phyloP scores from a whole-genome alignment of 108 stramenopile species.

The Cylindrotheca fusiformis region DNA sequence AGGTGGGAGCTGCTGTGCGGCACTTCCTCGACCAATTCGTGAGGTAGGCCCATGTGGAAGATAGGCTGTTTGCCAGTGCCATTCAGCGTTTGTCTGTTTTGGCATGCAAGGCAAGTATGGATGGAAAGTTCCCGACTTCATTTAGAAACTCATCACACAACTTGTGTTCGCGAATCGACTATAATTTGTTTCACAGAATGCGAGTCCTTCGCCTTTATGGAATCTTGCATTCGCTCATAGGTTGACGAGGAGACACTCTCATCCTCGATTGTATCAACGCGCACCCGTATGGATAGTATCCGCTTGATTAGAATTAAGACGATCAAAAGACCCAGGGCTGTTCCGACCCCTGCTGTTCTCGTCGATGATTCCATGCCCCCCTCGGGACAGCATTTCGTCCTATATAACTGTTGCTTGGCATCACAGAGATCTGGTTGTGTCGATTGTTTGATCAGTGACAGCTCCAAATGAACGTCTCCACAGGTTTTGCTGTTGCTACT shows the following conservation, averaged over 20 bases:
- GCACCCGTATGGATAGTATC: background rate
- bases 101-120: no score
- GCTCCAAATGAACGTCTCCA: conserved; percentile 21
- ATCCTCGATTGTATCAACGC: background rate
- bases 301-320: background rate
- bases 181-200: background rate
- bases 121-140: no score
- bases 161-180: background rate
- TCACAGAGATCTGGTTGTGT: background rate
- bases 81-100: no score
- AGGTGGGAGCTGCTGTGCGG: no score
- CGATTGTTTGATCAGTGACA: conserved; percentile 6
- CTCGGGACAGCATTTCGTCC: background rate
- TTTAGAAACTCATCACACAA: no score
- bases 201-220: background rate
- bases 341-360: background rate
- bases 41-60: no score
- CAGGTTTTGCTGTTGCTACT: conserved; percentile 17
- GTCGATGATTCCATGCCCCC: background rate
- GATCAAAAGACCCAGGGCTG: background rate
- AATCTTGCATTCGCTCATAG: background rate
- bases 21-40: no score
- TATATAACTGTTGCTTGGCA: background rate
- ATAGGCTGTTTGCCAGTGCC: no score
- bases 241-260: background rate